phyloP scores from a whole-genome alignment of 2,329 filamentous ascomycete genomes.

The Pyrenochaeta sp. region DNA sequence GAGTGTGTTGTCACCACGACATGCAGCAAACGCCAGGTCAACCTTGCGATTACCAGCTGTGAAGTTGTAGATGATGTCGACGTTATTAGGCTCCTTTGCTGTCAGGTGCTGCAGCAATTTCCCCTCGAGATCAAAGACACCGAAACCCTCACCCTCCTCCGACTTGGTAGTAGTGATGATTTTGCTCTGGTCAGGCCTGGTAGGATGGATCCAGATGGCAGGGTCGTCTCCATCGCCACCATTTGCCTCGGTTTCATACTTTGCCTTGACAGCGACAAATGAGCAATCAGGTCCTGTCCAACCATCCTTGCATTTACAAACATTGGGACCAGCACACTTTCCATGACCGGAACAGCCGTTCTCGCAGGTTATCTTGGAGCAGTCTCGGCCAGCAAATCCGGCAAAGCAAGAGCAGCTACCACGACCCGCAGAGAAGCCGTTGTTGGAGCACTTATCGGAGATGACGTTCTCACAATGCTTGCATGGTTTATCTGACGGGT shows the following conservation, averaged over 20 bases:
- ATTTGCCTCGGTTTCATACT: constrained; percentile 44
- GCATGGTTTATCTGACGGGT: constrained; percentile 26
- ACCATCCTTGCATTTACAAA: constrained; percentile 34
- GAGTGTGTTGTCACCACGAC: constrained; percentile 61
- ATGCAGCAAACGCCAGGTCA: constrained; percentile 62
- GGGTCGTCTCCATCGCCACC: constrained; percentile 45
- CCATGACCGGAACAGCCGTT: constrained; percentile 40
- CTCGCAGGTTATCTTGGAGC: constrained; percentile 27
- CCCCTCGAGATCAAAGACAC: constrained; percentile 60
- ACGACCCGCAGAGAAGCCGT: constrained; percentile 20
- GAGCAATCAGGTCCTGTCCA: constrained; percentile 43
- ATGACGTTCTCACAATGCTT: constrained; percentile 24
- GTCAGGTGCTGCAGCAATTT: constrained; percentile 57
- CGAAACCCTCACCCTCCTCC: constrained; percentile 58
- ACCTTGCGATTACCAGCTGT: constrained; percentile 54
- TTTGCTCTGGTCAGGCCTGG: constrained; percentile 52
- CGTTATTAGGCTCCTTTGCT: constrained; percentile 62
- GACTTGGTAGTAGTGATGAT: constrained; percentile 65
- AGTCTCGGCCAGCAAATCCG: constrained; percentile 36
- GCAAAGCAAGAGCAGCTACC: constrained; percentile 33
- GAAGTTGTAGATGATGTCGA: constrained; percentile 63
- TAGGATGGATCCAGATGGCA: constrained; percentile 43
- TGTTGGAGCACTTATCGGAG: constrained; percentile 29
- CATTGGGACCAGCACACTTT: constrained; percentile 35
- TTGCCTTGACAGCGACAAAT: constrained; percentile 37